phyloP scores from a whole-genome alignment of 768 basidiomycete species.

The Russula virescens region DNA sequence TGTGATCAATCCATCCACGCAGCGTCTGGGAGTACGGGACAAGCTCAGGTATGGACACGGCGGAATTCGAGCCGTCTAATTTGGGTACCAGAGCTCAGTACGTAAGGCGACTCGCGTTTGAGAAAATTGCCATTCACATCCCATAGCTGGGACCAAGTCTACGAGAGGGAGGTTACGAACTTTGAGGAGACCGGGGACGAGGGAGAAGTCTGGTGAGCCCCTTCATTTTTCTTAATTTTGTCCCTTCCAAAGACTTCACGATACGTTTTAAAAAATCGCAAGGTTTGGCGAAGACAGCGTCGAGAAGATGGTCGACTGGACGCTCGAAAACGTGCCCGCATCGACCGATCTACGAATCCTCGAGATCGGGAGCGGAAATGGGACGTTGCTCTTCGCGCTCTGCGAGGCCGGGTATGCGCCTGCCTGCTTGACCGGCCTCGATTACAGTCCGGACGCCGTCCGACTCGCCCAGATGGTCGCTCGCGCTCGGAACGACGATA shows the following conservation, averaged over 20 bases:
- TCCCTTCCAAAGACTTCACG: no score
- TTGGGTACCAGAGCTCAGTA: conserved; percentile 80
- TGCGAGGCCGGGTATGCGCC: conserved; percentile 59
- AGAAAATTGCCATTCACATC: background rate
- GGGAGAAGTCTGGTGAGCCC: conserved; percentile 72
- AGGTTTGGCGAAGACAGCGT: conserved; percentile 75
- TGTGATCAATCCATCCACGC: no score
- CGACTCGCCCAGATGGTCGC: conserved; percentile 57
- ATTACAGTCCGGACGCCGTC: conserved; percentile 72
- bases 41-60: background rate
- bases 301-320: conserved; percentile 78
- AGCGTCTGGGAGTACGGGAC: background rate
- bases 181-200: conserved; percentile 78
- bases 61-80: conserved; percentile 56
- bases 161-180: conserved; percentile 61
- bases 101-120: conserved; percentile 26
- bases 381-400: conserved; percentile 66
- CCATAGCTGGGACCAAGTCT: conserved; percentile 74
- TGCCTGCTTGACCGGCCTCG: conserved; percentile 53
- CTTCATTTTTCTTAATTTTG: background rate
- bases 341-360: conserved; percentile 46
- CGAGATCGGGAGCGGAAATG: conserved; percentile 80
- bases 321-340: conserved; percentile 47
- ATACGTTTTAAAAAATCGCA: conserved; percentile 29
- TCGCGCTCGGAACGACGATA: conserved; percentile 32